Conservation (phyloP, 179 eudicot species). For the Amaranthus tricolor region DNA sequence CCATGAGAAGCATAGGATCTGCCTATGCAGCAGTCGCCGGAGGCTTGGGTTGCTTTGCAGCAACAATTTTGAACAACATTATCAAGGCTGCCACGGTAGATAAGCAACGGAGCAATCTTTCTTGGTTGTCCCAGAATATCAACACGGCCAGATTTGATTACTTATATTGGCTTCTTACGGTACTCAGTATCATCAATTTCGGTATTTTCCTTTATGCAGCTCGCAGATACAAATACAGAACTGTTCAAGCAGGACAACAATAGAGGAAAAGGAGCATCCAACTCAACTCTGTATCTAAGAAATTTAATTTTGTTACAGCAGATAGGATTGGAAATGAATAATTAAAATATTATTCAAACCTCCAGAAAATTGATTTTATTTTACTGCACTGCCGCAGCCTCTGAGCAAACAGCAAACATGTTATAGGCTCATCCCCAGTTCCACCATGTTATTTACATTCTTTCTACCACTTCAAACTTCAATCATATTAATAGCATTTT, state of each 20-base stretch:
- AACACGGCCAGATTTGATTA: slow-evolving; percentile 80
- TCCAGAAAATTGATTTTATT: neutral
- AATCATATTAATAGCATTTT: too few relatives aligned
- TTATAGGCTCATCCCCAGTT: neutral
- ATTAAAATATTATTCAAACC: neutral
- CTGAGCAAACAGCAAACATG: neutral
- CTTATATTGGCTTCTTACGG: slow-evolving; percentile 82
- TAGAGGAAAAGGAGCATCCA: slow-evolving; percentile 3
- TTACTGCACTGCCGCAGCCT: slow-evolving; percentile 1
- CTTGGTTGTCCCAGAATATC: slow-evolving; percentile 90
- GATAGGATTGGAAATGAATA: neutral
- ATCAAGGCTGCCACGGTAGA: slow-evolving; percentile 54
- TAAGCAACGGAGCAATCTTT: slow-evolving; percentile 28
- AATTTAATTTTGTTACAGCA: neutral
- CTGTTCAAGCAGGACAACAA: slow-evolving; percentile 14
- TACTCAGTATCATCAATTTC: slow-evolving; percentile 64
- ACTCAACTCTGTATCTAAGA: slow-evolving; percentile 4
- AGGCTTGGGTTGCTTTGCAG: slow-evolving; percentile 86
- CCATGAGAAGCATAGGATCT: slow-evolving; percentile 92
- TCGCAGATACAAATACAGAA: slow-evolving; percentile 56
- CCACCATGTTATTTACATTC: neutral
- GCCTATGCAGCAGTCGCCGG: slow-evolving; percentile 97
- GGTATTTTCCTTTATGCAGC: slow-evolving; percentile 59
- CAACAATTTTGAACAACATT: slow-evolving; percentile 61
- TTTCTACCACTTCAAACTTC: neutral